Conservation (phyloP, 441 rosid species). For the Kokia cookei region DNA sequence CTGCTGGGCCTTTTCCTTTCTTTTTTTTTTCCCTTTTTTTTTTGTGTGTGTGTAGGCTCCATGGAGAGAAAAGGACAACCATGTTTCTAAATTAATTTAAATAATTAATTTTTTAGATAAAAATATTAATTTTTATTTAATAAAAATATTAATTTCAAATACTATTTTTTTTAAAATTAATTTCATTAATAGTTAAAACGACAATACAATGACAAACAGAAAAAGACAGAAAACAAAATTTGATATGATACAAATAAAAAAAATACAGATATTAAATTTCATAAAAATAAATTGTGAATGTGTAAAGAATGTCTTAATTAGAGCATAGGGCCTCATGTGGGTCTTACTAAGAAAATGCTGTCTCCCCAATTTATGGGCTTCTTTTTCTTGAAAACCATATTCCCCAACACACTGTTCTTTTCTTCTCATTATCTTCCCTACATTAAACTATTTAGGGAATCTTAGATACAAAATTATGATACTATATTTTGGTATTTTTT, state of each 20-base stretch:
- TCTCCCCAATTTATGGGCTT: neutral
- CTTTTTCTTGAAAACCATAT: neutral
- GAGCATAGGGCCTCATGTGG: neutral
- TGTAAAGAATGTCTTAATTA: neutral
- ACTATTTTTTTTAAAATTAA: too few relatives aligned
- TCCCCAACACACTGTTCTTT: neutral
- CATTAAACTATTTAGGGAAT: neutral
- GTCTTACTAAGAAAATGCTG: neutral
- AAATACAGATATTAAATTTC: too few relatives aligned
- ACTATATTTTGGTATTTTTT: too few relatives aligned
- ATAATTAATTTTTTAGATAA: too few relatives aligned
- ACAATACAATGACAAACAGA: too few relatives aligned
- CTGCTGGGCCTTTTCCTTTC: neutral
- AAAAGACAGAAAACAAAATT: too few relatives aligned
- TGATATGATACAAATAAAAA: too few relatives aligned
- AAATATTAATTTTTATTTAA: too few relatives aligned
- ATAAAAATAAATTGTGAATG: too few relatives aligned
- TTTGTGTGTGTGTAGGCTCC: neutral
- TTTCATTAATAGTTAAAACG: too few relatives aligned
- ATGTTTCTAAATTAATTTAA: neutral
- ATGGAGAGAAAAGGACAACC: neutral
- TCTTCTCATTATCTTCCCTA: neutral
- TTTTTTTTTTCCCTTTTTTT: too few relatives aligned
- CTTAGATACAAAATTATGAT: neutral
- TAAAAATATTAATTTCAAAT: too few relatives aligned